Conservation (phyloP, 495 filamentous ascomycete species). For the Aspergillus heteromorphus region DNA sequence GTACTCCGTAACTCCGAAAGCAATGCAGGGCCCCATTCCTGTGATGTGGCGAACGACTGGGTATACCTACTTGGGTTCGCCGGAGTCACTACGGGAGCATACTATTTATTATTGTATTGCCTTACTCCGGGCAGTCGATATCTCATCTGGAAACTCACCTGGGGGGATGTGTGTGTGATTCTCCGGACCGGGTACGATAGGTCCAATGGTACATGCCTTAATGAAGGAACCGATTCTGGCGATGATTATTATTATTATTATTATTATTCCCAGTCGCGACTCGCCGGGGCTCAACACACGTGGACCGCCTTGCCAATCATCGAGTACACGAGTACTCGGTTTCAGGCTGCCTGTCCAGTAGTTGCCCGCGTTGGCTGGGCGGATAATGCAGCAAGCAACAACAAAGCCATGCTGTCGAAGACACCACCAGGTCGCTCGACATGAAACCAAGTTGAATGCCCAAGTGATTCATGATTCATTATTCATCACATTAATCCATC, state of each 20-base stretch:
- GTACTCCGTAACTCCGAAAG: neutral
- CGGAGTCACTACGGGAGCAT: neutral
- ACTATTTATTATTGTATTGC: neutral
- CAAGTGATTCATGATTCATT: too few species aligned
- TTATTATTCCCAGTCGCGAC: too few species aligned
- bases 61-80: neutral
- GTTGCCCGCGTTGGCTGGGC: neutral
- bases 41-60: neutral
- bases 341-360: constrained; percentile 1
- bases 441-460: neutral
- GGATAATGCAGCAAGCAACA: too few species aligned
- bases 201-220: too few species aligned
- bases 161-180: too few species aligned
- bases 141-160: neutral
- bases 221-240: too few species aligned
- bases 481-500: too few species aligned
- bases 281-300: neutral
- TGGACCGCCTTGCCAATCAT: constrained; percentile 4
- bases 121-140: neutral
- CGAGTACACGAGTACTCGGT: neutral
- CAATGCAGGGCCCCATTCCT: neutral
- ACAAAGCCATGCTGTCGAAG: neutral
- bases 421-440: neutral
- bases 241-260: too few species aligned
- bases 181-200: too few species aligned